Evolutionary conservation across 2,329 filamentous ascomycete genomes (phyloP), one percentile per base, ranked within the genome.

Genomic region (Fusarium veterinarium): DNA sequence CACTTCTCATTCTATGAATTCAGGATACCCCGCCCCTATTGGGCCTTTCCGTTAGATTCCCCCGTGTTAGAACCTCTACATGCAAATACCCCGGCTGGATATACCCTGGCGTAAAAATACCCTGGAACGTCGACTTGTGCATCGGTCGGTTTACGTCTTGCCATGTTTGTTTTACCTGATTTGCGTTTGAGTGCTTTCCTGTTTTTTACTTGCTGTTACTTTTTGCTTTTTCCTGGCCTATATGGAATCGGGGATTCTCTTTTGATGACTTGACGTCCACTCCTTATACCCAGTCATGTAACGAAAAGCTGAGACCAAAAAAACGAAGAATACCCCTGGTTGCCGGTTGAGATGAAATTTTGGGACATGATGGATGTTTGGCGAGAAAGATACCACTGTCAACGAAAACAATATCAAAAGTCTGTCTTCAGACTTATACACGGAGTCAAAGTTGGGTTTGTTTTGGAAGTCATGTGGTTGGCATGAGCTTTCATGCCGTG

Each of bases 1-100:
- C 80, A 97, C 94, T 86, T 96, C 94, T 86, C 93, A 97, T 92
- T 97, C 94, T 89, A 93, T 92, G 81, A 91, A 91, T 93, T 95
- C 94, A 91, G 94, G 94, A 94, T 96, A 96, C 93, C 93, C 94
- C 89, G 94, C 91, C 87, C 93, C 93, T 76, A 92, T 95, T 88
- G 93, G 93, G 88, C 92, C 93, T 90, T 94, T 92, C 88, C 93
- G 93, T 93, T 95, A 92, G 91, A 90, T 85, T 86, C 76, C 76
- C 75, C 78, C 79, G 78, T 82, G 81, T 83, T 83, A 82, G 81
- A 83, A 80, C 73, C 81, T 82, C 81, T 85, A 84, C 82, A 85
- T 86, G 84, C 84, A 86, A 86, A 87, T 88, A 87, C 86, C 81
- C 86, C 84, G 86, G 87, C 87, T 89, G 87, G 87, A 90, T 89